Percentiles rank a stretch among this genome's conserved stretches.
Conservation (phyloP, 768 basidiomycete genomes). For the Roridomyces roridus region DNA sequence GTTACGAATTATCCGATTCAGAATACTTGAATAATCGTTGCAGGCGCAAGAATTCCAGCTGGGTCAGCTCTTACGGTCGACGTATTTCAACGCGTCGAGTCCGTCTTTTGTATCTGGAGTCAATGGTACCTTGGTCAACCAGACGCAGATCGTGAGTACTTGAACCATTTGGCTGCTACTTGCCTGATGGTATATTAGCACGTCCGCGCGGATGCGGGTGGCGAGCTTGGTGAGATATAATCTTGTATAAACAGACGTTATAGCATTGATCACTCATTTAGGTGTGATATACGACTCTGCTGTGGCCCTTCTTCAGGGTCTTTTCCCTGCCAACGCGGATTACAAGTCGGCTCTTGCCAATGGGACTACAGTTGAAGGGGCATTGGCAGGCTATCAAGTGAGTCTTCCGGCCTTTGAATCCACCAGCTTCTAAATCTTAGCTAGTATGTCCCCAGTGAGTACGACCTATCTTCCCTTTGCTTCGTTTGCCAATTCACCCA, state of each 20-base stretch:
- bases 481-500: background rate
- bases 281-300: conserved; percentile 60
- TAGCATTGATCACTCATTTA: too few species aligned
- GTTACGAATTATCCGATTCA: too few species aligned
- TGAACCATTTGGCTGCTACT: too few species aligned
- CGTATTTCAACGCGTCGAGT: conserved; percentile 47
- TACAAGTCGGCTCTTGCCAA: conserved; percentile 56
- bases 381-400: conserved; percentile 54
- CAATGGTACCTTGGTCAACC: conserved; percentile 35
- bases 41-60: conserved; percentile 17
- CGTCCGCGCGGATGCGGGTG: conserved; percentile 55
- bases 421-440: too few species aligned
- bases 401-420: too few species aligned
- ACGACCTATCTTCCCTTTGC: background rate
- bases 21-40: background rate
- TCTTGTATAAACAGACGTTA: too few species aligned
- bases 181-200: too few species aligned
- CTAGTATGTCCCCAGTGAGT: conserved; percentile 5
- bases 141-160: conserved; percentile 38
- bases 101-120: conserved; percentile 44
- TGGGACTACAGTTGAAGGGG: conserved; percentile 48
- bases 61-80: conserved; percentile 42
- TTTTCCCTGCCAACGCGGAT: conserved; percentile 48
- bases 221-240: conserved; percentile 58
- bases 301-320: conserved; percentile 55